These are phyloP conservation scores for Mortierella claussenii DNA, from an alignment of 192 early-diverging fungal genomes.

Conservation along the genomic window DNA sequence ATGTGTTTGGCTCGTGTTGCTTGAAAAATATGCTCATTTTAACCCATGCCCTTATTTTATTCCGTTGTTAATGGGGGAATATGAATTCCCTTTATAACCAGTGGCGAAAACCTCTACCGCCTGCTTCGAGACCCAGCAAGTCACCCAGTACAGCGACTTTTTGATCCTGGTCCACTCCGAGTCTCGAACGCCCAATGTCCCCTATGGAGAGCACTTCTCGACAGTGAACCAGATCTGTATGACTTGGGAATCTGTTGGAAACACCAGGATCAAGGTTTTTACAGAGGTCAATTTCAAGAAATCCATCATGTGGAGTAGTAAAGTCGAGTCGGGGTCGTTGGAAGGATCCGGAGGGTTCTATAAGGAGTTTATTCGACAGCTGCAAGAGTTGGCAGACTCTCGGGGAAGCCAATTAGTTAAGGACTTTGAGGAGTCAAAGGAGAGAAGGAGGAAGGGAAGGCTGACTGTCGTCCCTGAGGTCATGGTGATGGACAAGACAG, in stretches of 20 bases:
- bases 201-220: conserved; percentile 35
- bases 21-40: too few relatives aligned
- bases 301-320: conserved; percentile 26
- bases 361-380: conserved; percentile 13
- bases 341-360: conserved; percentile 25
- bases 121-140: conserved; percentile 24
- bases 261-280: conserved; percentile 30
- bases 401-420: neutral
- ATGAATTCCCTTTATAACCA: neutral
- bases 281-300: conserved; percentile 37
- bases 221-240: conserved; percentile 41
- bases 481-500: neutral
- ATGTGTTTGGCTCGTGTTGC: too few relatives aligned
- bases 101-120: conserved; percentile 34
- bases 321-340: conserved; percentile 17
- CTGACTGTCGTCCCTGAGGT: neutral
- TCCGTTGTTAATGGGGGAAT: neutral
- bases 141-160: conserved; percentile 10
- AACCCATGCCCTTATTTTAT: neutral
- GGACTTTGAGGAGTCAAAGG: neutral
- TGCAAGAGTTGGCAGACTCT: conserved; percentile 15
- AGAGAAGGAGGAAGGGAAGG: neutral
- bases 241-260: conserved; percentile 25
- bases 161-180: conserved; percentile 25
- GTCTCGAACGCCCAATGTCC: conserved; percentile 16